Base-by-base conservation (phyloP, 2,329 filamentous ascomycete species). In the Colletotrichum australisinense region DNA sequence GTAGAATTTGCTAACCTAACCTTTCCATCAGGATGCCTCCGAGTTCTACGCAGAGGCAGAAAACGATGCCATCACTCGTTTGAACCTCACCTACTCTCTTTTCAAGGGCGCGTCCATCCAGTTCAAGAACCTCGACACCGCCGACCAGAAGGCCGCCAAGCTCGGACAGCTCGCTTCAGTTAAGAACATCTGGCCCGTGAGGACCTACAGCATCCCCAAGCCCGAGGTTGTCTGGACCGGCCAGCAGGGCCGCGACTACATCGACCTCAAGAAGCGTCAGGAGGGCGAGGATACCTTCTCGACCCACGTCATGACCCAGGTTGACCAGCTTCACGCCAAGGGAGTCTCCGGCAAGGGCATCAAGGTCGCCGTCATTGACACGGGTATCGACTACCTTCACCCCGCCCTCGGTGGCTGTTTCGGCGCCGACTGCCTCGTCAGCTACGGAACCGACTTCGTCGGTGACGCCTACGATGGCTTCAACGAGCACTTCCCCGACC, bases 321-420 rank as follows among this genome's bases (percentile, higher is more conserved):
- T 90, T 22, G 85, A 89, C 78, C 85, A 86, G 83, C 81, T 90
- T 49, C 83, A 83, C 38, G 85, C 84, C 14, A 79, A 86, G 71
- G 88, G 87, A 1, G 75, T 86, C 67, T 86, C 83, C 0, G 88
- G 88, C 49, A 84, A 85, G 75, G 88, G 88, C 16, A 81, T 89
- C 80, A 88, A 86, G 74, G 81, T 90, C 78, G 88, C 82, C 53
- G 81, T 90, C 14, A 82, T 90, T 32, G 88, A 90, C 77, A 88
- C 84, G 26, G 88, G 88, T 77, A 82, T 91, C 60, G 91, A 93
- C 78, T 93, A 92, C 77, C 86, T 82, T 1, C 91, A 93, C 76
- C 88, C 90, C 1, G 89, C 89, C 32, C 86, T 93, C 0, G 91
- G 91, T 46, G 90, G 90, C 59, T 91, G 91, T 77, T 92, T 92